Evolutionary conservation across 768 basidiomycete species (phyloP).

Genomic region (Russula dissimulans): DNA sequence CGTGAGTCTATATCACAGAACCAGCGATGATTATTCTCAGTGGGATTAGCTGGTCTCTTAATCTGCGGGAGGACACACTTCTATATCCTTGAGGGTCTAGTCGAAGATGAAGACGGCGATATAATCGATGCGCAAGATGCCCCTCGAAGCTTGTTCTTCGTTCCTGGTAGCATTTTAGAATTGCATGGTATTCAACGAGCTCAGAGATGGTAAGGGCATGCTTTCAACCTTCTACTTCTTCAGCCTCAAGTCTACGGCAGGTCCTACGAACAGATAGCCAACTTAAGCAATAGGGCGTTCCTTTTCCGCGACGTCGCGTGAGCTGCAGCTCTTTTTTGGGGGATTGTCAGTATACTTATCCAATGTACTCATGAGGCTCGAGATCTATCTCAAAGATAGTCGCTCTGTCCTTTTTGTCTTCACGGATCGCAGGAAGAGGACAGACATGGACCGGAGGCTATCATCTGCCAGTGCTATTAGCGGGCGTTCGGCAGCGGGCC

Average conservation of each 20-base stretch:
- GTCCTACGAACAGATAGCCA: slow-evolving; percentile 70
- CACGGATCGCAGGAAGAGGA: slow-evolving; percentile 54
- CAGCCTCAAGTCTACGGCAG: slow-evolving; percentile 30
- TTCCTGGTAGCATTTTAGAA: slow-evolving; percentile 78
- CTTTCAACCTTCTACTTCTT: neutral
- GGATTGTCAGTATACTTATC: neutral
- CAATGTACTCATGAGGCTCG: slow-evolving; percentile 43
- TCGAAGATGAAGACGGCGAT: slow-evolving; percentile 80
- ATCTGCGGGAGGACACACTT: slow-evolving; percentile 80
- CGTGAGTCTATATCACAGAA: slow-evolving; percentile 40
- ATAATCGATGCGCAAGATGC: slow-evolving; percentile 84
- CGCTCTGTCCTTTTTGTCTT: slow-evolving; percentile 82
- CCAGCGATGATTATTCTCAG: neutral
- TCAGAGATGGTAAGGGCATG: slow-evolving; percentile 58
- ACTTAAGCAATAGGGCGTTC: slow-evolving; percentile 74
- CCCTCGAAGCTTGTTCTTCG: slow-evolving; percentile 68
- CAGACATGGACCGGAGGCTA: slow-evolving; percentile 48
- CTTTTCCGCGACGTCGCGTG: slow-evolving; percentile 89
- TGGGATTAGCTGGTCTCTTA: slow-evolving; percentile 61
- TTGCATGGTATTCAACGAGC: slow-evolving; percentile 72
- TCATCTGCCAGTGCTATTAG: slow-evolving; percentile 36
- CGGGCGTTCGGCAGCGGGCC: slow-evolving; percentile 25
- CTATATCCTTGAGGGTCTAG: slow-evolving; percentile 85
- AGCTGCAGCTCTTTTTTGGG: slow-evolving; percentile 25
- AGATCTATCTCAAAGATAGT: slow-evolving; percentile 90